phyloP scores from a whole-genome alignment of 352 stramenopile genomes.

The Phytopythium sindhum region DNA sequence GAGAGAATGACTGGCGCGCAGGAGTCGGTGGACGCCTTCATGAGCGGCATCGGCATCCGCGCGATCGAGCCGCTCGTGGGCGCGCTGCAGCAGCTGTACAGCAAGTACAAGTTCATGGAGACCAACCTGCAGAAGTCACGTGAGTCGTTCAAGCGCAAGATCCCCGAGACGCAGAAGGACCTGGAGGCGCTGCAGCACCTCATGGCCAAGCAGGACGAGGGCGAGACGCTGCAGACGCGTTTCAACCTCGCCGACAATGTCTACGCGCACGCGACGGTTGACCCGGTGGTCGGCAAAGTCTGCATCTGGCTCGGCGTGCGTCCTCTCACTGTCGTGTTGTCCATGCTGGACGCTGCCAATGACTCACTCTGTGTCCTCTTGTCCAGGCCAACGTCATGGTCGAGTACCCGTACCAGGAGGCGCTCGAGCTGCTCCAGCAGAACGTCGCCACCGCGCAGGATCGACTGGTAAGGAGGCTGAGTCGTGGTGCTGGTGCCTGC shows the following conservation, averaged over 20 bases:
- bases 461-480: conserved; percentile 66
- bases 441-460: conserved; percentile 73
- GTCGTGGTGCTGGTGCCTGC: too few relatives aligned
- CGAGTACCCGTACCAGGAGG: conserved; percentile 97
- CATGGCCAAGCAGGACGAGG: conserved; percentile 61
- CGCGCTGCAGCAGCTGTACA: conserved; percentile 84
- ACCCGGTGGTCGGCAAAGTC: conserved; percentile 88
- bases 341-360: too few relatives aligned
- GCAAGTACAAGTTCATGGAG: conserved; percentile 92
- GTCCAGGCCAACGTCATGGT: conserved; percentile 93
- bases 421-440: conserved; percentile 82
- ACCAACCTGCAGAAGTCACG: conserved; percentile 82
- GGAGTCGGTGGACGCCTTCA: conserved; percentile 75
- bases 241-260: conserved; percentile 96
- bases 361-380: neutral
- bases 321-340: conserved; percentile 5
- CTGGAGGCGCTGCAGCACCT: conserved; percentile 47
- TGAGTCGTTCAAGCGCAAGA: conserved; percentile 87
- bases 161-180: conserved; percentile 91
- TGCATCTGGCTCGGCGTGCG: conserved; percentile 95
- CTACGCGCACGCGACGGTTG: conserved; percentile 93
- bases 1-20: conserved; percentile 11
- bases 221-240: conserved; percentile 80
- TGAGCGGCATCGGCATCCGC: conserved; percentile 45
- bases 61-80: conserved; percentile 76